A percentile compares a stretch with the other conserved stretches of the same genome.
phyloP scores from a whole-genome alignment of 1,139 yeast genomes.

The Candida sojae region DNA sequence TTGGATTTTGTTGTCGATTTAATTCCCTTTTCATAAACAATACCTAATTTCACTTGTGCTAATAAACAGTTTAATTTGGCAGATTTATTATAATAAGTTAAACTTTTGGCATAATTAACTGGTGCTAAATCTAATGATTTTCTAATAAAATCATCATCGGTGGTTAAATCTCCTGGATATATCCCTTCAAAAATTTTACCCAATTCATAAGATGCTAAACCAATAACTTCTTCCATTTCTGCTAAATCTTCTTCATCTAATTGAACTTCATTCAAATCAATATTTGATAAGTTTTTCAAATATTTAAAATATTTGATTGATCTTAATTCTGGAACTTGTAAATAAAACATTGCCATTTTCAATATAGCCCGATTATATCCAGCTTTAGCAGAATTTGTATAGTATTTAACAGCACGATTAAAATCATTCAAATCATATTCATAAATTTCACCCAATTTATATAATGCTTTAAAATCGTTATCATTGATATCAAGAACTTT shows the following conservation, averaged over 20 bases:
- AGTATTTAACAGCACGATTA: constrained; percentile 36
- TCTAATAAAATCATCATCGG: constrained; percentile 38
- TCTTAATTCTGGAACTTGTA: constrained; percentile 36
- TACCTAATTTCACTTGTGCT: constrained; percentile 85
- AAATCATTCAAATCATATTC: constrained; percentile 36
- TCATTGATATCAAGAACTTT: constrained; percentile 35
- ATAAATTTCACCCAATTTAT: constrained; percentile 43
- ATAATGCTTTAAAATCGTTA: constrained; percentile 36
- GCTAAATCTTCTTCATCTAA: constrained; percentile 42
- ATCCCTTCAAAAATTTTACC: constrained; percentile 75
- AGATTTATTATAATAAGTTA: constrained; percentile 71
- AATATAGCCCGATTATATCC: constrained; percentile 49
- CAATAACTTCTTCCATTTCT: constrained; percentile 45
- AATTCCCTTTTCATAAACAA: constrained; percentile 83
- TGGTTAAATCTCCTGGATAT: constrained; percentile 45
- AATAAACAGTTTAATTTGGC: constrained; percentile 77
- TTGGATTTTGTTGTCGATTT: constrained; percentile 65
- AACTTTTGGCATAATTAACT: constrained; percentile 59
- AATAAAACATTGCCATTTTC: constrained; percentile 41
- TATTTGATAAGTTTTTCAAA: constrained; percentile 38
- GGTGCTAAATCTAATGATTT: constrained; percentile 41
- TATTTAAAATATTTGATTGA: constrained; percentile 39
- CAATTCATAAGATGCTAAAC: constrained; percentile 51
- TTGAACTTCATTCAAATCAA: constrained; percentile 37
- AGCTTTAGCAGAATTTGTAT: constrained; percentile 40